Evolutionary conservation across 768 basidiomycete genomes (phyloP).

Genomic region (Macrolepiota albuminosa): DNA sequence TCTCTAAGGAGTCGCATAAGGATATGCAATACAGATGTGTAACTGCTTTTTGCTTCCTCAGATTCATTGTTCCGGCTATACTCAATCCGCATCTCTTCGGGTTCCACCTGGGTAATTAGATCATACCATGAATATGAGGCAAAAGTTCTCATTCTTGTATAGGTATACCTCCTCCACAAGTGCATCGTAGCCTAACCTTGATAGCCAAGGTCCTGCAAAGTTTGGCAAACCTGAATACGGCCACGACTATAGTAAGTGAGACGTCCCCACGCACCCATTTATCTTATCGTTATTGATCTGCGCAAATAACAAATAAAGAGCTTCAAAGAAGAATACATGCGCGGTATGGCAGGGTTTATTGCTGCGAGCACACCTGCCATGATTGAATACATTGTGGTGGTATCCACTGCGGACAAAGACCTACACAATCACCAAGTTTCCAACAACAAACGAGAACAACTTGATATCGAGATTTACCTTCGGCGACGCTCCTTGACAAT

Average conservation of each 20-base stretch:
- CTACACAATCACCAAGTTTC: slow-evolving; percentile 22
- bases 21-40: slow-evolving; percentile 78
- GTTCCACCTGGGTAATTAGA: slow-evolving; percentile 59
- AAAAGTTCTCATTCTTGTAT: background rate
- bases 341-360: slow-evolving; percentile 70
- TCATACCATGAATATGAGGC: background rate
- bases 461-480: slow-evolving; percentile 50
- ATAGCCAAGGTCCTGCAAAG: slow-evolving; percentile 90
- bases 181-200: slow-evolving; percentile 77
- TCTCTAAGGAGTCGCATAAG: slow-evolving; percentile 36
- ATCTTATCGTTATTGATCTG: background rate
- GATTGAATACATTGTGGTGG: slow-evolving; percentile 71
- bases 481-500: slow-evolving; percentile 53
- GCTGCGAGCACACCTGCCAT: slow-evolving; percentile 59
- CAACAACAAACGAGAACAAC: slow-evolving; percentile 44
- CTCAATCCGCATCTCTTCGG: slow-evolving; percentile 85
- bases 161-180: slow-evolving; percentile 64
- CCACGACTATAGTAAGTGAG: slow-evolving; percentile 20
- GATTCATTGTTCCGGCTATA: slow-evolving; percentile 88
- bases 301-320: background rate
- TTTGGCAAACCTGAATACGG: slow-evolving; percentile 78
- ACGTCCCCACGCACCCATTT: background rate
- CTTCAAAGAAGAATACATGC: slow-evolving; percentile 76
- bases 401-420: slow-evolving; percentile 53
- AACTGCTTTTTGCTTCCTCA: slow-evolving; percentile 84